Conservation (phyloP, 2,329 filamentous ascomycete species). For the Hawksworthiomyces lignivorus region DNA sequence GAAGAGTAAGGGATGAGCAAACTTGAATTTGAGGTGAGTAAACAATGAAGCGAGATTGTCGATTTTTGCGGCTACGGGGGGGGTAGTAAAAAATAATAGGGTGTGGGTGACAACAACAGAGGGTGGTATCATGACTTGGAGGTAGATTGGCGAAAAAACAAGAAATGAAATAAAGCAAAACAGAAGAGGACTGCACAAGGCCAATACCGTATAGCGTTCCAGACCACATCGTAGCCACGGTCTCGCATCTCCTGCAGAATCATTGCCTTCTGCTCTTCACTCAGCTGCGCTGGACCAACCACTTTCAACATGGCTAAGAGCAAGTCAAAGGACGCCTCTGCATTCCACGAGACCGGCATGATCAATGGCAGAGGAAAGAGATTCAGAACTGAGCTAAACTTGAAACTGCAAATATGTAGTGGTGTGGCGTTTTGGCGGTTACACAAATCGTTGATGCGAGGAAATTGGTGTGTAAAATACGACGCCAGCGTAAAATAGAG, state of each 20-base stretch:
- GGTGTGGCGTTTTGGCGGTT: no score
- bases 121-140: no score
- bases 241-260: slow-evolving; percentile 17
- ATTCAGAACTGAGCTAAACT: no score
- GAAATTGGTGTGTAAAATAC: no score
- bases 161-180: neutral
- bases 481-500: neutral
- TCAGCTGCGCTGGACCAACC: slow-evolving; percentile 11
- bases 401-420: no score
- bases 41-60: no score
- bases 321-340: slow-evolving; percentile 20
- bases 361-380: neutral
- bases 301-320: slow-evolving; percentile 21
- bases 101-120: no score
- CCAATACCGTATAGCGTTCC: slow-evolving; percentile 30
- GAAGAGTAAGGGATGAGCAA: neutral
- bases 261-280: slow-evolving; percentile 18
- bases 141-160: neutral
- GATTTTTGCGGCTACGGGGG: no score
- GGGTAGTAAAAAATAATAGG: no score
- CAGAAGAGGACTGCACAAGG: neutral
- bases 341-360: slow-evolving; percentile 24
- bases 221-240: slow-evolving; percentile 20
- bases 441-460: no score
- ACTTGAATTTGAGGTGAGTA: neutral